phyloP scores from a whole-genome alignment of 345 rosid genomes.

The Anacardium occidentale region DNA sequence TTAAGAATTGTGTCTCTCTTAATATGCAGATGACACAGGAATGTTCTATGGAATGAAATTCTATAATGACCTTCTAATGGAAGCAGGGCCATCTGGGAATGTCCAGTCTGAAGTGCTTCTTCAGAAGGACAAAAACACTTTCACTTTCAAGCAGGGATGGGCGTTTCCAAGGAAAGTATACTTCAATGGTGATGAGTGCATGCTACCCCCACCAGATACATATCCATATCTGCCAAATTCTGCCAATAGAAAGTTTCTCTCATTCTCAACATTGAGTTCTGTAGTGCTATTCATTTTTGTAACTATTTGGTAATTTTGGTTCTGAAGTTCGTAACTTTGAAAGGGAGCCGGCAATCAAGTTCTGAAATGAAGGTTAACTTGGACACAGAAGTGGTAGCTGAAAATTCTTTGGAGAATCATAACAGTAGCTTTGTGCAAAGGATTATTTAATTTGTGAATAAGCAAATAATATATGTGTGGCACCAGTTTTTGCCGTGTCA shows the following conservation, averaged over 20 bases:
- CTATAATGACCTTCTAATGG: slow-evolving; percentile 81
- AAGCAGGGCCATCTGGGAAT: slow-evolving; percentile 84
- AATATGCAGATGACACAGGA: slow-evolving; percentile 74
- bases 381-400: not conserved
- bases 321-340: slow-evolving; percentile 5
- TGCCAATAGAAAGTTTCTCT: slow-evolving; percentile 27
- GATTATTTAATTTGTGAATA: slow-evolving; percentile 3
- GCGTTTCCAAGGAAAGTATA: slow-evolving; percentile 87
- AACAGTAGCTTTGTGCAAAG: not conserved
- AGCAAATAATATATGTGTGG: slow-evolving; percentile 1
- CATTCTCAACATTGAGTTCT: slow-evolving; percentile 29
- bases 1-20: not conserved
- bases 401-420: slow-evolving; percentile 11
- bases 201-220: slow-evolving; percentile 81
- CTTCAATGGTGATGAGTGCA: slow-evolving; percentile 91
- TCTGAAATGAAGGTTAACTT: not conserved
- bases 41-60: slow-evolving; percentile 78
- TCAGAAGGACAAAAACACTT: slow-evolving; percentile 72
- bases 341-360: not conserved
- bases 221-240: slow-evolving; percentile 80
- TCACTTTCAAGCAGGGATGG: slow-evolving; percentile 90
- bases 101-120: slow-evolving; percentile 84
- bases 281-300: slow-evolving; percentile 33
- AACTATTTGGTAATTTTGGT: slow-evolving; percentile 32
- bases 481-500: no score